phyloP scores from a whole-genome alignment of 306 rosid genomes.

The Spatholobus suberectus region DNA sequence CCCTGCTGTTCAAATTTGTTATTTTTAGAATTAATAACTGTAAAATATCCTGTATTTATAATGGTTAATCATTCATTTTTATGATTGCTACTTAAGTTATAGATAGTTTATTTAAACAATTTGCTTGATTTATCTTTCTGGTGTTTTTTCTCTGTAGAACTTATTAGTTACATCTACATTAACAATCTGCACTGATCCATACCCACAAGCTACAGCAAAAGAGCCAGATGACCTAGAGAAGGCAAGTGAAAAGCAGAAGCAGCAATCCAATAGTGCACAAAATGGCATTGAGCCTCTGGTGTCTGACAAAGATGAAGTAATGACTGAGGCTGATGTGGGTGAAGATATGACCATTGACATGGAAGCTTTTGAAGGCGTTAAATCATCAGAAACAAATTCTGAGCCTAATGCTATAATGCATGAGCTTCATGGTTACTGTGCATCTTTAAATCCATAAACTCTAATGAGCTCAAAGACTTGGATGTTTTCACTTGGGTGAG shows the following conservation, averaged over 20 bases:
- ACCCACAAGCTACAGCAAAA: conserved; percentile 49
- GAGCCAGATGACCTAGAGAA: conserved; percentile 54
- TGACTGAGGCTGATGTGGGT: conserved; percentile 69
- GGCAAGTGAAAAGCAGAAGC: conserved; percentile 58
- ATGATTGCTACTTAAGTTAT: neutral
- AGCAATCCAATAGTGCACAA: conserved; percentile 46
- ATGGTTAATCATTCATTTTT: conserved; percentile 12
- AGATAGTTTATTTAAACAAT: conserved; percentile 16
- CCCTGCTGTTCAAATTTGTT: conserved; percentile 24
- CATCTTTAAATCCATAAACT: conserved; percentile 25
- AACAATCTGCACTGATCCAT: conserved; percentile 58
- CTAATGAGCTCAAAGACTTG: conserved; percentile 31
- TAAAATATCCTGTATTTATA: neutral
- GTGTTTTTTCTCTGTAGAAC: conserved; percentile 63
- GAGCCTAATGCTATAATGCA: conserved; percentile 55
- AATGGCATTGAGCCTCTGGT: conserved; percentile 70
- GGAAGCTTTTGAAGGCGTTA: conserved; percentile 67
- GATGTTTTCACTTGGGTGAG: conserved; percentile 24
- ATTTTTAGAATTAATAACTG: conserved; percentile 10
- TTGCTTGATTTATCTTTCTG: conserved; percentile 22
- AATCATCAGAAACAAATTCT: conserved; percentile 64
- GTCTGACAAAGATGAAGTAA: conserved; percentile 70
- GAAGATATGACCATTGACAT: conserved; percentile 82
- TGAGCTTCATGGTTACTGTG: conserved; percentile 40
- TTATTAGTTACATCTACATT: conserved; percentile 85